A percentile compares a stretch with the other conserved stretches of the same genome.
phyloP scores from a whole-genome alignment of 441 rosid genomes.

The Euphorbia corollata region DNA sequence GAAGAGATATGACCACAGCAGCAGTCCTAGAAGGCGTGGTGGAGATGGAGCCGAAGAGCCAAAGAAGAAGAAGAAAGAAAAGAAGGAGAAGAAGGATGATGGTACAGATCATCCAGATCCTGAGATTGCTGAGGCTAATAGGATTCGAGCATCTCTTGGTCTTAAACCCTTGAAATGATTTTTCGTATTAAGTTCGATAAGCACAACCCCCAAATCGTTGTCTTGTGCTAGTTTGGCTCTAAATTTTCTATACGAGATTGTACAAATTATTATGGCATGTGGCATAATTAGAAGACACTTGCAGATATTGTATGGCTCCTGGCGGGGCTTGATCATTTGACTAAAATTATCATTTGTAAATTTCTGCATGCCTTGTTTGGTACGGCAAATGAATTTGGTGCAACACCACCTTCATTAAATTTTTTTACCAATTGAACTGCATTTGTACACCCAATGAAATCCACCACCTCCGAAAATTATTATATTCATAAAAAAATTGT shows the following conservation, averaged over 20 bases:
- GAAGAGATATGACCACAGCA: constrained; percentile 48
- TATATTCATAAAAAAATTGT: too few species aligned
- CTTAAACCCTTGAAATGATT: constrained; percentile 52
- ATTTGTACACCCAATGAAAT: too few species aligned
- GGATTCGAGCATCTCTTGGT: constrained; percentile 65
- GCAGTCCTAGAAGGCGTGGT: constrained; percentile 46
- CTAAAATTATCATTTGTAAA: too few species aligned
- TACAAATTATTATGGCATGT: background rate
- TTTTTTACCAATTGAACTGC: too few species aligned
- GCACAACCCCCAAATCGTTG: background rate
- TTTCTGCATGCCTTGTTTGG: too few species aligned
- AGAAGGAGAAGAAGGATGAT: constrained; percentile 67
- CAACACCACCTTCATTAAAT: too few species aligned
- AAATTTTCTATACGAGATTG: background rate
- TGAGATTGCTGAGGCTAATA: constrained; percentile 86
- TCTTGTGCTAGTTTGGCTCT: background rate
- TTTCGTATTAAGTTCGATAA: background rate
- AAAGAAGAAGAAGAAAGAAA: constrained; percentile 59
- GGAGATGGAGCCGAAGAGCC: constrained; percentile 43
- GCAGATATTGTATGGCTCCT: too few species aligned
- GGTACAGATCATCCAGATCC: constrained; percentile 80
- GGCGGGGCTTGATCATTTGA: too few species aligned
- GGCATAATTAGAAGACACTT: too few species aligned
- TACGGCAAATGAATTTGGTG: too few species aligned
- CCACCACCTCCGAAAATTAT: too few species aligned